Evolutionary conservation across 1,139 yeast genomes (phyloP), one percentile per base, ranked within the genome.

Genomic region (Suhomyces yuchorum): DNA sequence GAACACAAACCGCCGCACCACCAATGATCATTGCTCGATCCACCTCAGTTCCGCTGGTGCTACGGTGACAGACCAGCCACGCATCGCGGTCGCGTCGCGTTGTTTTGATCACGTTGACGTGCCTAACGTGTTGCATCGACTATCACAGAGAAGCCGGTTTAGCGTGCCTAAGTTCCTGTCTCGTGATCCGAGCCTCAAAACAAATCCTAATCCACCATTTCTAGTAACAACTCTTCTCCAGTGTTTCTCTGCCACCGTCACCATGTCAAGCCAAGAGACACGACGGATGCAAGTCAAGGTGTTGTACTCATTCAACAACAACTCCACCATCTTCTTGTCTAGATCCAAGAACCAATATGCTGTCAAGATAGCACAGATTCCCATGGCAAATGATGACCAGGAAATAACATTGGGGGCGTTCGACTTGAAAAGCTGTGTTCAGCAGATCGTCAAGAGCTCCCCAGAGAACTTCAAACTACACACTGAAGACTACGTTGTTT

Each of bases 401-500:
- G 66, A 65, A 23, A 66, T 80, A 51, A 74, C 78, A 4, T 62
- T 82, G 18, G 87, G 88, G 1, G 85, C 83, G 7, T 78, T 80
- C 42, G 82, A 81, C 47, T 65, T 83, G 48, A 76, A 70, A 52
- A 67, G 67, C 44, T 82, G 86, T 54, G 66, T 81, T 15, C 71
- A 70, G 44, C 81, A 82, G 43, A 71, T 83, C 23, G 63, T 77
- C 48, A 65, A 66, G 39, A 71, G 81, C 43, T 80, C 85, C 15
- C 87, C 87, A 3, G 88, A 83, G 56, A 75, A 80, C 63, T 82
- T 77, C 67, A 70, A 62, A 49, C 72, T 73, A 50, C 65, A 68
- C 18, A 49, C 68, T 1, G 71, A 71, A 49, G 93, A 86, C 59
- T 85, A 82, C 60, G 87, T 87, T 37, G 81, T 86, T 17, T 86